phyloP scores from a whole-genome alignment of 495 filamentous ascomycete species.

The Rhizodiscina lignyota region DNA sequence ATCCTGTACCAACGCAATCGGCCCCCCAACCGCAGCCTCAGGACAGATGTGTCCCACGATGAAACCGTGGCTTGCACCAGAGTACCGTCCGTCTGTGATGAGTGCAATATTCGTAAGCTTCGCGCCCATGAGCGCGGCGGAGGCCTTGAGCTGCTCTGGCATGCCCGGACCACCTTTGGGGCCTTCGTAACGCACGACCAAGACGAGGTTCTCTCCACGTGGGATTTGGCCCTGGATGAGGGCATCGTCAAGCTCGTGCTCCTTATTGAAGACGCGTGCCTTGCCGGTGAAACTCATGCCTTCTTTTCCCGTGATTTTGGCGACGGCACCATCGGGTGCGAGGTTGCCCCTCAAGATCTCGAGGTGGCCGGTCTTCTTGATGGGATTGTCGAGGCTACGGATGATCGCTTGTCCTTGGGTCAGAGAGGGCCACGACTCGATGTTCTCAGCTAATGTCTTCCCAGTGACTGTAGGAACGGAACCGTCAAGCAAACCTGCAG shows the following conservation, averaged over 20 bases:
- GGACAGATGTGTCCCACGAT: conserved; percentile 93
- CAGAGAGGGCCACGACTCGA: conserved; percentile 63
- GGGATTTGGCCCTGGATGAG: conserved; percentile 57
- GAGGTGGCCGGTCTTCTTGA: conserved; percentile 77
- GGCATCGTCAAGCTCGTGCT: conserved; percentile 59
- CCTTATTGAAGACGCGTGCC: conserved; percentile 85
- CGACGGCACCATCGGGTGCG: conserved; percentile 80
- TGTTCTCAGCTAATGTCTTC: conserved; percentile 76
- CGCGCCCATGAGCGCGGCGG: conserved; percentile 84
- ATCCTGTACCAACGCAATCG: conserved; percentile 63
- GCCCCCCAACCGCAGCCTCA: conserved; percentile 72
- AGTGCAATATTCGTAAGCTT: conserved; percentile 76
- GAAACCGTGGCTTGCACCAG: conserved; percentile 83
- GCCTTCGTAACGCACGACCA: conserved; percentile 89
- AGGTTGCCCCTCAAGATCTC: conserved; percentile 84
- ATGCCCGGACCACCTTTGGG: conserved; percentile 93
- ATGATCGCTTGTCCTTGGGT: conserved; percentile 74
- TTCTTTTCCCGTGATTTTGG: conserved; percentile 97
- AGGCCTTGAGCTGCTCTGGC: conserved; percentile 91
- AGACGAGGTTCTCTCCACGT: conserved; percentile 66
- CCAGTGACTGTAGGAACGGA: conserved; percentile 82
- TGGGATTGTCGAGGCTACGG: conserved; percentile 62
- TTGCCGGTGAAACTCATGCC: conserved; percentile 67
- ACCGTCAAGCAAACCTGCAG: conserved; percentile 67
- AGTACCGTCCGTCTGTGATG: conserved; percentile 87